Percentiles rank a stretch among this genome's conserved stretches.
phyloP scores from a whole-genome alignment of 805 yeast species.

The Blastobotrys attinorum region DNA sequence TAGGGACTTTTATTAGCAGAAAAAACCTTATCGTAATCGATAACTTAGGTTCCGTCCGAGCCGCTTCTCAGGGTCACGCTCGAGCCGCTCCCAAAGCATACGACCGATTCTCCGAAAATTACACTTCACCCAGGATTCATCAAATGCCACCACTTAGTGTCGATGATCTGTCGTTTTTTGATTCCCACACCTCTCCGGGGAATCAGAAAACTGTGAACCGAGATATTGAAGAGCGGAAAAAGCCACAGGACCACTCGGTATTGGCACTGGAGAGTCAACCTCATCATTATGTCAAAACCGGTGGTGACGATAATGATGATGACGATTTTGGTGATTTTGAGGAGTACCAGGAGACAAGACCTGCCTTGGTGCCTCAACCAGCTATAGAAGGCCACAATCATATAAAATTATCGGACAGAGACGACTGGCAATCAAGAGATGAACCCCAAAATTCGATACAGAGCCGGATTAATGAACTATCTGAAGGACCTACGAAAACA shows the following conservation, averaged over 20 bases:
- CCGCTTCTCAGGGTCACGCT: no score
- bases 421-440: background rate
- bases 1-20: background rate
- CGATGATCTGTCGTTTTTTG: background rate
- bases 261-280: no score
- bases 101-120: no score
- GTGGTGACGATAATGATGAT: background rate
- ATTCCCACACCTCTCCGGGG: background rate
- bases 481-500: background rate
- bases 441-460: conserved; percentile 3
- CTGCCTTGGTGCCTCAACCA: background rate
- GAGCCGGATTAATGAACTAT: conserved; percentile 10
- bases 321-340: background rate
- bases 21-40: background rate
- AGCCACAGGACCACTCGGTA: no score
- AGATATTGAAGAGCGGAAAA: no score
- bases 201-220: no score
- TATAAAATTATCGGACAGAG: no score
- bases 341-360: background rate
- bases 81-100: no score
- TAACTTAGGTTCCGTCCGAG: background rate
- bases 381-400: no score
- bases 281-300: no score
- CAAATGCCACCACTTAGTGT: background rate
- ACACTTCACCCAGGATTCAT: no score